These are phyloP conservation scores for Kuraishia piskuri DNA, from an alignment of 805 yeast genomes.

Conservation along the genomic window DNA sequence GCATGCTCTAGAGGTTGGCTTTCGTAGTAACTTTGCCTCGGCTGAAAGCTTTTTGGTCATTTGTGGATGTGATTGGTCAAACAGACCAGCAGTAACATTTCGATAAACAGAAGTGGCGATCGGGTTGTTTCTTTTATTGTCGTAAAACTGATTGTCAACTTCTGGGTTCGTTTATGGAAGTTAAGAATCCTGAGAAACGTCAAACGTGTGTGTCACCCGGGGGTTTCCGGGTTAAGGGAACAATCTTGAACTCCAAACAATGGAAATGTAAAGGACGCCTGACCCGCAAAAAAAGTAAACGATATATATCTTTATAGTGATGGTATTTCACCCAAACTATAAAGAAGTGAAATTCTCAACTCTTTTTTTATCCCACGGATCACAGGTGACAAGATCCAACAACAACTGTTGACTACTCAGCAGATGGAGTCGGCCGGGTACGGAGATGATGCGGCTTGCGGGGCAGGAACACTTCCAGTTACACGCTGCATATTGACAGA, in stretches of 20 bases:
- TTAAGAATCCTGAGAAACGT: neutral
- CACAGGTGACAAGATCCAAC: too few relatives aligned
- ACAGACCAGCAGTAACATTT: neutral
- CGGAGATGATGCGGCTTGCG: neutral
- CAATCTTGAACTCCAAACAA: neutral
- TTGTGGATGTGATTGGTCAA: neutral
- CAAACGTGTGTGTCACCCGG: neutral
- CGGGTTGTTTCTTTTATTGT: too few relatives aligned
- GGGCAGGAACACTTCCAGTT: neutral
- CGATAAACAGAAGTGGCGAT: neutral
- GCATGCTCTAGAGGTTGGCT: constrained; percentile 64
- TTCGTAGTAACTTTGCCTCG: constrained; percentile 44
- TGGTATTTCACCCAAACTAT: too few relatives aligned
- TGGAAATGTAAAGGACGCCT: neutral
- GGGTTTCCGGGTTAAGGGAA: neutral
- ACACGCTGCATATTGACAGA: neutral
- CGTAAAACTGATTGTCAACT: too few relatives aligned
- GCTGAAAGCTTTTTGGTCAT: constrained; percentile 59
- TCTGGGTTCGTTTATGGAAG: neutral
- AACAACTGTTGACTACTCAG: too few relatives aligned
- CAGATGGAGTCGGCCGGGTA: neutral
- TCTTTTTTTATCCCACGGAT: too few relatives aligned
- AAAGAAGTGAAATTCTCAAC: too few relatives aligned
- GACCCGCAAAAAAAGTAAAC: neutral
- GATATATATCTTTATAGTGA: too few relatives aligned